Base-by-base conservation (phyloP, 495 filamentous ascomycete genomes). In the Sphaerosporella brunnea region DNA sequence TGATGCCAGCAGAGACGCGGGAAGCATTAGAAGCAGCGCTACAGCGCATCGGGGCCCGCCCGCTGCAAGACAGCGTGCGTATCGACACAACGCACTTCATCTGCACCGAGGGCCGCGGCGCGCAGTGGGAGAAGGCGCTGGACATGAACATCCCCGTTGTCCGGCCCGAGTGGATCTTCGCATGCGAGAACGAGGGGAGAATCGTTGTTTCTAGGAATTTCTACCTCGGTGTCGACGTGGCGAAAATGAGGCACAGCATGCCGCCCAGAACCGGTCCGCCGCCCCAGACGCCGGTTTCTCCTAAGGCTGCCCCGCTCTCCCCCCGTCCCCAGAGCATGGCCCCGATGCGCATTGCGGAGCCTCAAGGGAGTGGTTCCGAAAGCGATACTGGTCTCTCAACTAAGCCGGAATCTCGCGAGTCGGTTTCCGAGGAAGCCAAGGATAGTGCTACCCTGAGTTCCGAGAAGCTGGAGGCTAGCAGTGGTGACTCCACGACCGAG, bases 61-160 rank as follows among this genome's bases (percentile, higher is more conserved):
- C 53, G 3, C 66, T 95, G 47, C 80, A 84, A 40, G 92, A 96
- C 52, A 70, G 74, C 1, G 92, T 99, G 23, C 72, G 88, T 45
- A 96, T 99, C 50, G 90, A 99, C 57, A 99, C 90, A 2, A 99
- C 90, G 13, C 90, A 99, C 64, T 99, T 96, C 62, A 87, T 99
- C 41, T 95, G 88, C 53, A 88, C 82, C n/a, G 92, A 99, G 60
- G 88, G 88, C 1, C 68, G 86, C 15, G 90, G 90, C 7, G 71
- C 79, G 37, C 69, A 75, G 19, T 99, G 92, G 92, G 92, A 96
- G 65, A 86, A 84, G 63, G 90, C 92, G 11, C 78, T 84, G 32
- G 88, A 95, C 66, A 90, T 90, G 77, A 99, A 96, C 65, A 92
- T 99, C 38, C 90, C 90, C 4, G 84, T 96, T 9, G 92, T 99